A percentile compares a stretch with the other conserved stretches of the same genome.
Conservation (phyloP, 352 stramenopile genomes). For the Blastocystis sp. region DNA sequence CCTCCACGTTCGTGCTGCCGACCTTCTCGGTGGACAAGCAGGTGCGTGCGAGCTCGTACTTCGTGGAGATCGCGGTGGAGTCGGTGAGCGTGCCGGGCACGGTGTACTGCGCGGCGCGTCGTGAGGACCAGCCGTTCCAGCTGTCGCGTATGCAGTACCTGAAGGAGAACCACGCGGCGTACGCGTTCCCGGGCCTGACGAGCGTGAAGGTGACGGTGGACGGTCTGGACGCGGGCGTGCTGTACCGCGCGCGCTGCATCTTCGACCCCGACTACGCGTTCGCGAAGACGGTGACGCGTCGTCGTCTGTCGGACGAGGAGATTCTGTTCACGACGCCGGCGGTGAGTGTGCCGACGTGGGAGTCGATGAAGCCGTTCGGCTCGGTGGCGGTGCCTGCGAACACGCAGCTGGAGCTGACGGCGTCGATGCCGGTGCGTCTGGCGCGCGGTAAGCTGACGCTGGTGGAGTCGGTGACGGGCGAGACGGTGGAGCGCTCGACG, state of each 20-base stretch:
- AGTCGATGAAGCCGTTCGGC: not conserved
- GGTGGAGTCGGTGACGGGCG: not conserved
- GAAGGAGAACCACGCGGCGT: not conserved
- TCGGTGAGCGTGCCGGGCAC: conserved; percentile 23
- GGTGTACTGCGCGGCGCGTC: not conserved
- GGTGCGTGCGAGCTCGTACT: not conserved
- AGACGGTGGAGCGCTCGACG: not conserved
- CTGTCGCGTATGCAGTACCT: conserved; percentile 4
- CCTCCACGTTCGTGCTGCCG: not conserved
- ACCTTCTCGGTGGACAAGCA: not conserved
- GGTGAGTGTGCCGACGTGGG: not conserved
- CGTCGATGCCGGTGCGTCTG: not conserved
- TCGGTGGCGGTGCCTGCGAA: not conserved
- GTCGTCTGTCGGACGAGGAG: conserved; percentile 1
- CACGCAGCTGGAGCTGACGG: not conserved
- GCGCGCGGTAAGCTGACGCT: not conserved
- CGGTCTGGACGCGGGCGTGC: not conserved
- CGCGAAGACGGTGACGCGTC: not conserved
- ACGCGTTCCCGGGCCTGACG: not conserved
- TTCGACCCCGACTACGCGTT: conserved; percentile 28
- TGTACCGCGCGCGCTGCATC: conserved; percentile 17
- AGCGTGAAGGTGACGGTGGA: not conserved
- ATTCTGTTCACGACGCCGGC: conserved; percentile 8
- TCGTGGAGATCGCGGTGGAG: not conserved
- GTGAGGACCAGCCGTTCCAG: not conserved